Evolutionary conservation across 805 yeast species (phyloP).

Genomic region (Ogataea neopini): DNA sequence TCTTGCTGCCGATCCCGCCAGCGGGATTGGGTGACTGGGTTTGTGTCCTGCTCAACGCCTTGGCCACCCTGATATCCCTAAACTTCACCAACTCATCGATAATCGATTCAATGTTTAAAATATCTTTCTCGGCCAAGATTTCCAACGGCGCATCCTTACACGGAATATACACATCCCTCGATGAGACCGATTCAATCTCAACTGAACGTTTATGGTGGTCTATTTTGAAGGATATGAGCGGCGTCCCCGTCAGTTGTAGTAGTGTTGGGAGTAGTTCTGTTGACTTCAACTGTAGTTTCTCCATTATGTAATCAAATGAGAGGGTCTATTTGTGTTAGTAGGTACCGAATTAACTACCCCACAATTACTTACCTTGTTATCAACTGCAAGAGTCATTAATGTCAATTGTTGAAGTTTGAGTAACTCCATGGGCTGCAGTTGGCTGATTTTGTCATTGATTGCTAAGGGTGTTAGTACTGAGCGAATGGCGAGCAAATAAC

Average conservation of each 20-base stretch:
- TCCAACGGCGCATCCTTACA: slow-evolving; percentile 21
- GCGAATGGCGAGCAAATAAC: no score
- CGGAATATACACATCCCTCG: slow-evolving; percentile 23
- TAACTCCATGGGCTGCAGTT: slow-evolving; percentile 6
- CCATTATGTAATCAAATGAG: slow-evolving; percentile 1
- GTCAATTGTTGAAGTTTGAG: slow-evolving; percentile 26
- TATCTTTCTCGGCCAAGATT: not conserved
- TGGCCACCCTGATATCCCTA: slow-evolving; percentile 1
- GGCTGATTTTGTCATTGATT: no score
- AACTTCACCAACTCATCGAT: slow-evolving; percentile 11
- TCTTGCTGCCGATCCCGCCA: slow-evolving; percentile 6
- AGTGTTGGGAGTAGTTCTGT: slow-evolving; percentile 10
- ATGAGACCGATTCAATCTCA: slow-evolving; percentile 8
- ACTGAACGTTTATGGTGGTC: slow-evolving; percentile 17
- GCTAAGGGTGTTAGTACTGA: no score
- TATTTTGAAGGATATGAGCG: slow-evolving; percentile 20
- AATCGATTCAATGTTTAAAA: slow-evolving; percentile 9
- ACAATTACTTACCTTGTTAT: slow-evolving; percentile 6
- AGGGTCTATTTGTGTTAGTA: slow-evolving; percentile 1
- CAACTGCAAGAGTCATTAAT: slow-evolving; percentile 16
- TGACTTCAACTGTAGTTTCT: not conserved
- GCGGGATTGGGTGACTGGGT: slow-evolving; percentile 4
- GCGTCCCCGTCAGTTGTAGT: slow-evolving; percentile 13
- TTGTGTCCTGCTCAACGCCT: not conserved
- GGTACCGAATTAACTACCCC: not conserved